Evolutionary conservation across 2,329 filamentous ascomycete genomes (phyloP).

Genomic region (Trichoderma koningii): DNA sequence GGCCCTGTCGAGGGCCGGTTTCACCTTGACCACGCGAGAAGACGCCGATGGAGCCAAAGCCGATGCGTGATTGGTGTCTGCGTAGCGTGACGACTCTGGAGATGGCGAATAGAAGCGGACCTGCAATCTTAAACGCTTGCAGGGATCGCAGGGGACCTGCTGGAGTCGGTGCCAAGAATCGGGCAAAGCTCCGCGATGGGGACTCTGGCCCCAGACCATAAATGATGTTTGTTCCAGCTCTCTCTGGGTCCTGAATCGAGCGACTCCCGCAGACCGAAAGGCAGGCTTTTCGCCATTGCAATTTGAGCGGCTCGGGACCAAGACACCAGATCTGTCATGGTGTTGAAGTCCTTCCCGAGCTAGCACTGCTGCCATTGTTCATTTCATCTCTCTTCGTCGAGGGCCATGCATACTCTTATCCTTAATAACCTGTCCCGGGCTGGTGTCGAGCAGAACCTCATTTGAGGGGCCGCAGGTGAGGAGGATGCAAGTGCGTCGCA

Average conservation of each 20-base stretch:
- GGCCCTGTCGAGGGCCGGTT: slow-evolving; percentile 13
- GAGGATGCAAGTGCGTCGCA: slow-evolving; percentile 18
- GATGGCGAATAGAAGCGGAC: slow-evolving; percentile 21
- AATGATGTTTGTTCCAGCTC: neutral
- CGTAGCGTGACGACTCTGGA: slow-evolving; percentile 10
- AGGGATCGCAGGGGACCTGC: slow-evolving; percentile 15
- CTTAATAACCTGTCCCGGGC: neutral
- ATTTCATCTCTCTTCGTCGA: neutral
- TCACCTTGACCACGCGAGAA: slow-evolving; percentile 22
- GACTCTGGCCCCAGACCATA: neutral
- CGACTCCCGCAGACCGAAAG: neutral
- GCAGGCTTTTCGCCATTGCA: neutral
- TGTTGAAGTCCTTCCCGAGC: neutral
- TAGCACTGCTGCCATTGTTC: neutral
- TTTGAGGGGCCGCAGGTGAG: slow-evolving; percentile 16
- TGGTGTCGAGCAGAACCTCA: slow-evolving; percentile 18
- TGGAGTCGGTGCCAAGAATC: slow-evolving; percentile 22
- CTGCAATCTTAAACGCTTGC: slow-evolving; percentile 25
- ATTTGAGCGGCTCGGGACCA: neutral
- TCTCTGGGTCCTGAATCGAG: neutral
- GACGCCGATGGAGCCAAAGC: slow-evolving; percentile 9
- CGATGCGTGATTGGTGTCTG: slow-evolving; percentile 9
- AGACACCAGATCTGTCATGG: slow-evolving; percentile 4
- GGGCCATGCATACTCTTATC: neutral
- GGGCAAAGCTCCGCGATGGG: slow-evolving; percentile 23